phyloP scores from a whole-genome alignment of 345 rosid species.

The Physaria fendleri region DNA sequence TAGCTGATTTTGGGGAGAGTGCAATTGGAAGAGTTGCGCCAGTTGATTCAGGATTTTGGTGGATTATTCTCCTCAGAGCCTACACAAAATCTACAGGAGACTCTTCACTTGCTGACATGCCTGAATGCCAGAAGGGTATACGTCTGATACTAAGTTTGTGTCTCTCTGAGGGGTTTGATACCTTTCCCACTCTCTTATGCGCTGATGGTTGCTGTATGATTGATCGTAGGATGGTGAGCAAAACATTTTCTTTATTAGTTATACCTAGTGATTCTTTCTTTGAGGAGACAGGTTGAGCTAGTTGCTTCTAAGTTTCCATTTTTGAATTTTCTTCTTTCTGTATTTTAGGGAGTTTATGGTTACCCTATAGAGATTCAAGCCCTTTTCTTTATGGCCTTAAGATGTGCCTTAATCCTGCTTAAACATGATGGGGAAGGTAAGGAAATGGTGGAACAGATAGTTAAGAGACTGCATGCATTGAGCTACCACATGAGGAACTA shows the following conservation, averaged over 20 bases:
- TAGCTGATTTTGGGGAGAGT: conserved; percentile 92
- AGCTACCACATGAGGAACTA: no score
- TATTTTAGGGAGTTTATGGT: conserved; percentile 80
- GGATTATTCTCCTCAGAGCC: conserved; percentile 87
- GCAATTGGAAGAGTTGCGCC: conserved; percentile 98
- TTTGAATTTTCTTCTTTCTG: background rate
- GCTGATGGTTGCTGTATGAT: conserved; percentile 98
- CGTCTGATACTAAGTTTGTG: conserved; percentile 84
- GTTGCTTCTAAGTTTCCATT: background rate
- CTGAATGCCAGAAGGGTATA: conserved; percentile 92
- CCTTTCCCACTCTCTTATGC: conserved; percentile 91
- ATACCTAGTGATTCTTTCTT: background rate
- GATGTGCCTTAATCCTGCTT: conserved; percentile 73
- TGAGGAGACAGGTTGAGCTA: background rate
- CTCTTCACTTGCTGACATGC: no score
- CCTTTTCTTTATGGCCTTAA: conserved; percentile 85
- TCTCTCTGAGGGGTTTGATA: conserved; percentile 84
- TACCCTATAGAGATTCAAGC: conserved; percentile 94
- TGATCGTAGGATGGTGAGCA: conserved; percentile 84
- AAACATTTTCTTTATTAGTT: background rate
- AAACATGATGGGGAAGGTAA: conserved; percentile 86
- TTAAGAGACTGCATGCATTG: conserved; percentile 87
- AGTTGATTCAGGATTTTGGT: conserved; percentile 95
- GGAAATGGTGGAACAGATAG: conserved; percentile 77
- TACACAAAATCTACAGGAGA: conserved; percentile 78